Conservation (phyloP, 2,329 filamentous ascomycete species). For the Parasarocladium wereldwijsianum region DNA sequence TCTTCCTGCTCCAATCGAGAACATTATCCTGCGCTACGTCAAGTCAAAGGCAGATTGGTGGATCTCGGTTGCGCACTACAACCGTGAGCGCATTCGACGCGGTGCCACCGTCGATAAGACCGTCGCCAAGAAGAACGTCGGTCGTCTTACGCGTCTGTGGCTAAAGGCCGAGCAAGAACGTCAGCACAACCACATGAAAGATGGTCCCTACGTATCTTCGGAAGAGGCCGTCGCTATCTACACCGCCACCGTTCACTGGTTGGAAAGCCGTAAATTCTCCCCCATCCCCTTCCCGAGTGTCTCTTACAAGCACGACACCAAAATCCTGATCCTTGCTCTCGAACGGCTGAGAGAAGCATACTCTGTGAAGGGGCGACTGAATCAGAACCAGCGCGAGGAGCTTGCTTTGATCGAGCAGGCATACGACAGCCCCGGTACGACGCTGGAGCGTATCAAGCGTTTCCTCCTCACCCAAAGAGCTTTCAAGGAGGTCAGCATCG, state of each 20-base stretch:
- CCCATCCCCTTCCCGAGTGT: conserved; percentile 98
- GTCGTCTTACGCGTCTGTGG: conserved; percentile 87
- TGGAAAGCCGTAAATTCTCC: conserved; percentile 95
- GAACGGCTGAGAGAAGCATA: conserved; percentile 91
- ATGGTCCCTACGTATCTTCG: conserved; percentile 93
- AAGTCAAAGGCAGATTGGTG: conserved; percentile 99
- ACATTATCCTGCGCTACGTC: conserved; percentile 95
- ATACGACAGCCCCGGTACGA: conserved; percentile 94
- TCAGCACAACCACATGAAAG: conserved; percentile 99
- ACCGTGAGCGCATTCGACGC: conserved; percentile 88
- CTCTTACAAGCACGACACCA: conserved; percentile 98
- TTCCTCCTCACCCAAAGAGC: conserved; percentile 93
- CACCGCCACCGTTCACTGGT: conserved; percentile 96
- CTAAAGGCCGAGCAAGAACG: conserved; percentile 96
- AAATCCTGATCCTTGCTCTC: conserved; percentile 89
- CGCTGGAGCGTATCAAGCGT: conserved; percentile 88
- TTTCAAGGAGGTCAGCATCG: conserved; percentile 98
- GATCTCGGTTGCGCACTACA: conserved; percentile 98
- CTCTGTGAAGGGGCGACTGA: conserved; percentile 90
- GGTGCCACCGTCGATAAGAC: conserved; percentile 98
- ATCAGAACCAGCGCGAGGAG: conserved; percentile 95
- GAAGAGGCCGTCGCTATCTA: conserved; percentile 98
- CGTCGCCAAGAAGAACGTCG: conserved; percentile 97
- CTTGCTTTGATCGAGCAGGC: conserved; percentile 94
- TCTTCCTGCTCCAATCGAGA: conserved; percentile 90